Evolutionary conservation across 179 eudicot species (phyloP).

Genomic region (Silene vulgaris): DNA sequence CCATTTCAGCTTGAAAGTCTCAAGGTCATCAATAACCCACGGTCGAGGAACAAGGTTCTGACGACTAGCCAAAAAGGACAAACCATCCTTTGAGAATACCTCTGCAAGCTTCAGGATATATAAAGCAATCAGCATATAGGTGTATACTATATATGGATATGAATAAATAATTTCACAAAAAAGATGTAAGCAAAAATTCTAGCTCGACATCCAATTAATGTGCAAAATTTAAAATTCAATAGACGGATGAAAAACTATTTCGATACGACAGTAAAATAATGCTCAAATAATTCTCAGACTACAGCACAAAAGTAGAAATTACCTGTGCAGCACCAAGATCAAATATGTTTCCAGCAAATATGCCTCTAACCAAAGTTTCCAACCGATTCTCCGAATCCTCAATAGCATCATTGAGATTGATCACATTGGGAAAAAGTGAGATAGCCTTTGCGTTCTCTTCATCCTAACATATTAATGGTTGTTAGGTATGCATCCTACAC

Average conservation of each 20-base stretch:
- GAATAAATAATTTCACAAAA: neutral
- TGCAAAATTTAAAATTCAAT: neutral
- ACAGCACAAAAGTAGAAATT: constrained; percentile 18
- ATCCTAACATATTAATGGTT: constrained; percentile 39
- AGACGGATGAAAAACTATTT: neutral
- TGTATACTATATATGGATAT: neutral
- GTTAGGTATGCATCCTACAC: neutral
- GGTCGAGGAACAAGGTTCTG: constrained; percentile 93
- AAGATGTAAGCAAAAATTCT: neutral
- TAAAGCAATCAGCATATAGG: constrained; percentile 2
- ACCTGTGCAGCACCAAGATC: constrained; percentile 99
- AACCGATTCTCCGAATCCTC: constrained; percentile 69
- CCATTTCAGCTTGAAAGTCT: constrained; percentile 64
- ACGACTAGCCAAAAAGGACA: constrained; percentile 93
- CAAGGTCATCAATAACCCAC: constrained; percentile 98
- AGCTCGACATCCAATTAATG: neutral
- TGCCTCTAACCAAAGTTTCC: constrained; percentile 81
- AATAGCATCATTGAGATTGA: constrained; percentile 75
- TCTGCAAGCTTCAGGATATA: constrained; percentile 78
- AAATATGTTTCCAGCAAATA: constrained; percentile 94
- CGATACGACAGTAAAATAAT: neutral
- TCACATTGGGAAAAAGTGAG: constrained; percentile 66
- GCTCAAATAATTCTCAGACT: neutral
- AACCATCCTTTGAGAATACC: constrained; percentile 92
- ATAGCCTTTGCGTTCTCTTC: constrained; percentile 97